Evolutionary conservation across 257 asterid genomes (phyloP), one percentile per base, ranked within the genome.

Genomic region (Ilex asprella): DNA sequence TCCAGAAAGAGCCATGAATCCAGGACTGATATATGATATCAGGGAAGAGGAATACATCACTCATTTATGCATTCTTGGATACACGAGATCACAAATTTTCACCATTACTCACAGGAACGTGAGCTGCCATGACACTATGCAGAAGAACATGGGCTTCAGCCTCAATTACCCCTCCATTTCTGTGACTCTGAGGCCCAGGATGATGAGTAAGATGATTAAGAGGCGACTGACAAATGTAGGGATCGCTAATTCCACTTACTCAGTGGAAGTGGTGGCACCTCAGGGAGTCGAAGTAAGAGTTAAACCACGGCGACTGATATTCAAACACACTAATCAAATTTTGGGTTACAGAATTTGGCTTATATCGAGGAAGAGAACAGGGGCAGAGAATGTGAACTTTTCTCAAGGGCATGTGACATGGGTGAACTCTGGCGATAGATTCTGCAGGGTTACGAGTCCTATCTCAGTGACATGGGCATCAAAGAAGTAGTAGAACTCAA

Each of bases 121-220:
- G 55, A 88, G 96, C 63, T 91, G 96, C 71, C 88, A 69, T 16
- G 84, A 75, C 30, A 62, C 81, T 58, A 47, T 81, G 59, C 75
- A 57, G 72, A 84, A 76, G 59, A 84, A 77, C 66, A 86, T 31
- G 69, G 94, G 92, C 9, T 86, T 91, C 82, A 84, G 86, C 85
- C 92, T 91, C 73, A 88, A 91, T 56, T 91, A 88, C 59, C 96
- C 98, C 43, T 86, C 96, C 0, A 73, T 88, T 66, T 84, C 94
- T 3, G 81, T 84, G 10, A 71, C 71, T 55, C 86, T 91, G 83
- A 76, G 74, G 77, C 74, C 65, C 3, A 78, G 83, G 55, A 85
- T 78, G 56, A 75, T 59, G 2, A 70, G 80, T 59, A 88, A 83
- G 82, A 69, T 77, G 73, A 52, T 84, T 7, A 76, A 55, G 50